Conservation (phyloP, 768 basidiomycete genomes). For the Mycena indigotica region DNA sequence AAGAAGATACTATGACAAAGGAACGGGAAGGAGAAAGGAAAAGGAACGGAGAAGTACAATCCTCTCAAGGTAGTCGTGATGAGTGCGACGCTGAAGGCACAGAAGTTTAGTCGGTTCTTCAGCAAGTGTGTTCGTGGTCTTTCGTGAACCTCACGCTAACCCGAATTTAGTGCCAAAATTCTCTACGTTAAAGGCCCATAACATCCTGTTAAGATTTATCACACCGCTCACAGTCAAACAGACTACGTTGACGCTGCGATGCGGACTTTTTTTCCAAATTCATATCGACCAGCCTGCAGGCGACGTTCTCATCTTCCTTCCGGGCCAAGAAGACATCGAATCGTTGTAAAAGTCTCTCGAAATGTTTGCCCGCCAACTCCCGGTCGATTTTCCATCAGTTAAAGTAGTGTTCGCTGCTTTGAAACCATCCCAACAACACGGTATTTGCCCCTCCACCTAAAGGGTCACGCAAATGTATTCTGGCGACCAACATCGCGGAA, state of each 20-base stretch:
- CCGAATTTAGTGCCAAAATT: slow-evolving; percentile 71
- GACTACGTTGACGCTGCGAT: slow-evolving; percentile 91
- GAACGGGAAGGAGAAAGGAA: slow-evolving; percentile 45
- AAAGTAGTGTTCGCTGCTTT: slow-evolving; percentile 81
- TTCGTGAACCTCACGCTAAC: not conserved
- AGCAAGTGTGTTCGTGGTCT: slow-evolving; percentile 59
- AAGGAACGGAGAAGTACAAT: slow-evolving; percentile 53
- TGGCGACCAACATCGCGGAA: slow-evolving; percentile 98
- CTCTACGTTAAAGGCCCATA: slow-evolving; percentile 93
- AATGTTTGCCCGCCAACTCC: slow-evolving; percentile 68
- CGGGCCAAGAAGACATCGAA: slow-evolving; percentile 98
- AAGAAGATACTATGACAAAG: slow-evolving; percentile 77
- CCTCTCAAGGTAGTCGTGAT: slow-evolving; percentile 93
- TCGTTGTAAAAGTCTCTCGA: slow-evolving; percentile 75
- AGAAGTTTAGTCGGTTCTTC: slow-evolving; percentile 91
- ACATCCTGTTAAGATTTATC: slow-evolving; percentile 85
- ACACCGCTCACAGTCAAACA: slow-evolving; percentile 68
- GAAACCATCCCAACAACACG: slow-evolving; percentile 70
- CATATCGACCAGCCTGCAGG: slow-evolving; percentile 80
- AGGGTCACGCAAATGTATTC: slow-evolving; percentile 83
- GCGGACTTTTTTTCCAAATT: slow-evolving; percentile 92
- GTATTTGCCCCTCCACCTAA: slow-evolving; percentile 72
- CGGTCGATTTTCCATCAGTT: slow-evolving; percentile 59
- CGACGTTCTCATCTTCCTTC: slow-evolving; percentile 92
- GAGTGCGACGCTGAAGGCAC: slow-evolving; percentile 96